Evolutionary conservation across 2,329 filamentous ascomycete species (phyloP).

Genomic region (Cladosporium sp.): DNA sequence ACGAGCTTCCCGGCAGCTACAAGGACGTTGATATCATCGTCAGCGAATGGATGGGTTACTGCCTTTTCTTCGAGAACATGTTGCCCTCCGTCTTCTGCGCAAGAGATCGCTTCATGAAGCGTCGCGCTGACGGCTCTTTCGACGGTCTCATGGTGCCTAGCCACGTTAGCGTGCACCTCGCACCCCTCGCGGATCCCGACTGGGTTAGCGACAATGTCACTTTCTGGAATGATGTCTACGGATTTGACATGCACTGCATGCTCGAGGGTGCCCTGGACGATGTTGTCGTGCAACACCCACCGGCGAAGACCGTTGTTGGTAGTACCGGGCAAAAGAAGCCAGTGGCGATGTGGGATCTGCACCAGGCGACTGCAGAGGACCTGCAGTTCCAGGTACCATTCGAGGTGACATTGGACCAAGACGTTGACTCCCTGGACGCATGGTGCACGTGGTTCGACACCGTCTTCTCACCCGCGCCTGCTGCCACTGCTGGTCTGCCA

Average conservation of each 20-base stretch:
- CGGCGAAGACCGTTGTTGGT: slow-evolving; percentile 33
- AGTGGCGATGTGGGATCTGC: slow-evolving; percentile 73
- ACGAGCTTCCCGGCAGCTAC: slow-evolving; percentile 56
- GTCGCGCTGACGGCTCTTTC: slow-evolving; percentile 32
- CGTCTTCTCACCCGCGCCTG: slow-evolving; percentile 68
- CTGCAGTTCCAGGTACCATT: slow-evolving; percentile 70
- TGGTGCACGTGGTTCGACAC: slow-evolving; percentile 93
- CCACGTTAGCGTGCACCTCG: slow-evolving; percentile 76
- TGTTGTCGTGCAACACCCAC: slow-evolving; percentile 33
- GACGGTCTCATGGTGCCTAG: slow-evolving; percentile 82
- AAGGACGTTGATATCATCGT: slow-evolving; percentile 88
- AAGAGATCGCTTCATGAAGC: slow-evolving; percentile 74
- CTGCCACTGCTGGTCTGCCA: slow-evolving; percentile 44
- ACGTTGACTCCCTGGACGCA: slow-evolving; percentile 70
- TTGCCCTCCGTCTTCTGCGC: slow-evolving; percentile 86
- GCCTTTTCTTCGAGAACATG: slow-evolving; percentile 91
- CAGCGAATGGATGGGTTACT: slow-evolving; percentile 98
- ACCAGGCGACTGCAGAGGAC: slow-evolving; percentile 65
- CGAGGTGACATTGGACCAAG: slow-evolving; percentile 54
- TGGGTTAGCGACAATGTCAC: slow-evolving; percentile 71
- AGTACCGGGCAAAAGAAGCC: slow-evolving; percentile 44
- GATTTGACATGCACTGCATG: slow-evolving; percentile 93
- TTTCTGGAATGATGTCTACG: slow-evolving; percentile 91
- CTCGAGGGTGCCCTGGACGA: slow-evolving; percentile 76
- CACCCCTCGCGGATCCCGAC: slow-evolving; percentile 71